Percentiles rank a stretch among this genome's conserved stretches.
Conservation (phyloP, 345 rosid species). For the Durio zibethinus region DNA sequence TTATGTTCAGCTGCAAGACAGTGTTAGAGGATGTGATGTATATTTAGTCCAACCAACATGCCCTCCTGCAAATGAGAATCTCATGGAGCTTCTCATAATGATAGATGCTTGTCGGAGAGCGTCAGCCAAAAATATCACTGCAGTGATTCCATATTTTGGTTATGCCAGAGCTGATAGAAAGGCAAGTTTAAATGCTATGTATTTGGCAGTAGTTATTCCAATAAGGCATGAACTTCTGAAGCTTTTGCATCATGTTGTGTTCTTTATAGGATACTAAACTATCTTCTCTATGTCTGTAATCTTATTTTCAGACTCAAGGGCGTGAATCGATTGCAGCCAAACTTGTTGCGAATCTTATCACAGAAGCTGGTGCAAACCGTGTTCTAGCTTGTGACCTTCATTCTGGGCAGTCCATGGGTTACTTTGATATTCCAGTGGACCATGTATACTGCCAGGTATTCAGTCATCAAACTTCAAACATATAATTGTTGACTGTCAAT, state of each 20-base stretch:
- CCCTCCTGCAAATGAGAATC: constrained; percentile 95
- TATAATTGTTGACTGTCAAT: background rate
- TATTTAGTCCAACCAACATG: constrained; percentile 90
- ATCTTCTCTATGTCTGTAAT: background rate
- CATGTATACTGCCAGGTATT: constrained; percentile 87
- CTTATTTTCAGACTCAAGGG: constrained; percentile 76
- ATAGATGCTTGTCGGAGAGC: constrained; percentile 98
- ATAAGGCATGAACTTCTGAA: constrained; percentile 3
- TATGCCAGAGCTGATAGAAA: constrained; percentile 98
- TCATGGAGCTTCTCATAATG: constrained; percentile 96
- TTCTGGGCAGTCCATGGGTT: constrained; percentile 99
- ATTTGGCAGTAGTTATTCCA: background rate
- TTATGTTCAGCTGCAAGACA: constrained; percentile 87
- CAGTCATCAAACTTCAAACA: constrained; percentile 1
- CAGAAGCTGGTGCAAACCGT: constrained; percentile 96
- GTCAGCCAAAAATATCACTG: constrained; percentile 89
- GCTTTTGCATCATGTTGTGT: background rate
- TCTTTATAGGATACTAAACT: background rate
- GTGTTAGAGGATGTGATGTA: constrained; percentile 94
- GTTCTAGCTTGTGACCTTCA: constrained; percentile 97
- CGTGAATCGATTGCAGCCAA: constrained; percentile 98
- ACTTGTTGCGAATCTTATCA: constrained; percentile 89
- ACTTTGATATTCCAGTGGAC: constrained; percentile 95
- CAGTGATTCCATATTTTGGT: constrained; percentile 94
- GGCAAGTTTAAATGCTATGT: constrained; percentile 34